These are phyloP conservation scores for Beta vulgaris DNA, from an alignment of 148 eudicot species.

Conservation along the genomic window DNA sequence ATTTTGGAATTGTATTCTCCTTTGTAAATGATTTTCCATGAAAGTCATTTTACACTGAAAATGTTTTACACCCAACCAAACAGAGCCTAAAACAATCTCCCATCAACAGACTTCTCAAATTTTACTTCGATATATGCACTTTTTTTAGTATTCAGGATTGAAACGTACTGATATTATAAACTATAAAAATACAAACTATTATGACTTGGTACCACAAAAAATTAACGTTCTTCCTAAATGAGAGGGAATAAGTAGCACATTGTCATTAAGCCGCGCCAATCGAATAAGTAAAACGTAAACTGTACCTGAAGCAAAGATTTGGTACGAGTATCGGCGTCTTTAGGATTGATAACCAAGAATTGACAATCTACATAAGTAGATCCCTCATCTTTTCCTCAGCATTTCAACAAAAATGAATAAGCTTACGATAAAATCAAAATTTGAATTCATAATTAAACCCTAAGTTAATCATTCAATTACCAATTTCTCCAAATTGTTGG, in stretches of 20 bases:
- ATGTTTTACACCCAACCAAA: too few species aligned
- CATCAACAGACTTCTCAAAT: not conserved
- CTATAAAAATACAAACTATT: too few species aligned
- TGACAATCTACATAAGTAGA: slow-evolving; percentile 25
- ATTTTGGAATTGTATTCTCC: too few species aligned
- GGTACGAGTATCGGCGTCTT: slow-evolving; percentile 50
- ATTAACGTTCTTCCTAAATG: too few species aligned
- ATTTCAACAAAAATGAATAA: not conserved
- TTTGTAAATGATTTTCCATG: too few species aligned
- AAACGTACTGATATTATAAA: too few species aligned
- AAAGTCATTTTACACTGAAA: too few species aligned
- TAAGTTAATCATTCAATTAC: slow-evolving; percentile 17
- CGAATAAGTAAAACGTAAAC: not conserved
- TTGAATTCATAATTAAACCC: not conserved
- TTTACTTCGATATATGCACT: not conserved
- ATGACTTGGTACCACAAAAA: too few species aligned
- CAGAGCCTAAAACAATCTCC: not conserved
- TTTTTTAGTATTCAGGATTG: too few species aligned
- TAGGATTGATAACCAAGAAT: slow-evolving; percentile 67
- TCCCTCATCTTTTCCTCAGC: slow-evolving; percentile 15
- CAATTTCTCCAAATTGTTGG: slow-evolving; percentile 17
- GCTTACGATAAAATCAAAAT: not conserved
- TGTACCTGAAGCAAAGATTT: slow-evolving; percentile 65
- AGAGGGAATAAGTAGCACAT: not conserved
- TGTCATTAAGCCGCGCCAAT: not conserved